These are phyloP conservation scores for Paramecium sonneborni DNA, from an alignment of 73 alveolate genomes.

Conservation along the genomic window DNA sequence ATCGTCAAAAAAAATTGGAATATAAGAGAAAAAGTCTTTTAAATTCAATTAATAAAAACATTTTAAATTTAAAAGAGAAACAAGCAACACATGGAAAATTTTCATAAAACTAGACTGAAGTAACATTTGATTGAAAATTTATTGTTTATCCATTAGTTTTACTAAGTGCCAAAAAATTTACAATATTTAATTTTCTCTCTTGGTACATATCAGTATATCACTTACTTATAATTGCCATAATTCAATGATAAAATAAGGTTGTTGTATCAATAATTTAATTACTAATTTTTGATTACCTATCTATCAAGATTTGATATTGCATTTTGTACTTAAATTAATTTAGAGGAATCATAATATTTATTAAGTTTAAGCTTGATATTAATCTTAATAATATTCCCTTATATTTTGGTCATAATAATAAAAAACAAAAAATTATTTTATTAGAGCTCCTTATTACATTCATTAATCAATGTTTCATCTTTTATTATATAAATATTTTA, in stretches of 20 bases:
- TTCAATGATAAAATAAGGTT: background rate
- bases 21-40: background rate
- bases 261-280: background rate
- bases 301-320: background rate
- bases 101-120: background rate
- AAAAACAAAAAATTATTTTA: background rate
- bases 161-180: background rate
- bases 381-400: background rate
- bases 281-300: background rate
- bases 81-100: background rate
- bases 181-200: background rate
- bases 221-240: background rate
- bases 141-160: background rate
- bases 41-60: background rate
- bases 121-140: background rate
- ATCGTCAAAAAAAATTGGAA: background rate
- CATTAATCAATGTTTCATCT: background rate
- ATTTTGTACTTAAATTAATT: background rate
- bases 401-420: background rate
- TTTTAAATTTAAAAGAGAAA: background rate
- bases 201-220: background rate
- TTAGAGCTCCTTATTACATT: background rate
- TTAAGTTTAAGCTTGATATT: background rate
- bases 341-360: background rate
- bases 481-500: background rate